These are phyloP conservation scores for Pulicaria dysenterica DNA, from an alignment of 129 eudicot species.

Conservation along the genomic window DNA sequence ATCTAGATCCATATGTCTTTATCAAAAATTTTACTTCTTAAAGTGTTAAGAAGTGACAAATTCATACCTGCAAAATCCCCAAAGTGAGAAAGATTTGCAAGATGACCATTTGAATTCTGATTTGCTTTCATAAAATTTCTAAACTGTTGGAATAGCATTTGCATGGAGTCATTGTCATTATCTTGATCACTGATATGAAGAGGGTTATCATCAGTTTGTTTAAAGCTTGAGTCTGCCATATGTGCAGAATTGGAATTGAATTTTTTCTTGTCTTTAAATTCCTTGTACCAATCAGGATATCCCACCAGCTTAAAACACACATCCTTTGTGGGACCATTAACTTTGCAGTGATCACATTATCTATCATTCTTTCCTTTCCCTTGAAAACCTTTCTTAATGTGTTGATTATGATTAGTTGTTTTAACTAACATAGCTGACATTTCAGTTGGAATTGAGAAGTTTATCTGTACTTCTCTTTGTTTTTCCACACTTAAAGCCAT, in stretches of 20 bases:
- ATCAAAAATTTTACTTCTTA: background rate
- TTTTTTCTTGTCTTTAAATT: background rate
- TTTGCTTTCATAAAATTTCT: background rate
- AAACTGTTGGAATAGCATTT: background rate
- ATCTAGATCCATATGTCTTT: background rate
- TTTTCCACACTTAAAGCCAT: too few relatives aligned
- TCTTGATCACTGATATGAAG: background rate
- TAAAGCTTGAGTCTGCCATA: too few relatives aligned
- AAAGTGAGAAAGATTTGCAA: background rate
- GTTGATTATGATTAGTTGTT: background rate
- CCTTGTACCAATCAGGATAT: background rate
- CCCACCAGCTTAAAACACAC: background rate
- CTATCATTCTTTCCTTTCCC: background rate
- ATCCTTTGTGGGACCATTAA: background rate
- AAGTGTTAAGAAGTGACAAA: background rate
- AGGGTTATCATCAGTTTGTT: too few relatives aligned
- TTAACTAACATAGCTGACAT: background rate
- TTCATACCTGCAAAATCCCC: constrained; percentile 6
- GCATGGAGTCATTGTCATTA: background rate
- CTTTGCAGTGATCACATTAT: too few relatives aligned
- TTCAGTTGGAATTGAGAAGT: background rate
- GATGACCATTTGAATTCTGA: background rate
- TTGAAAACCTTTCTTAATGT: background rate
- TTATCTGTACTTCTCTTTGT: background rate
- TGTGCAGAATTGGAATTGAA: background rate